phyloP scores from a whole-genome alignment of 306 rosid genomes.

The Begonia peltatifolia region DNA sequence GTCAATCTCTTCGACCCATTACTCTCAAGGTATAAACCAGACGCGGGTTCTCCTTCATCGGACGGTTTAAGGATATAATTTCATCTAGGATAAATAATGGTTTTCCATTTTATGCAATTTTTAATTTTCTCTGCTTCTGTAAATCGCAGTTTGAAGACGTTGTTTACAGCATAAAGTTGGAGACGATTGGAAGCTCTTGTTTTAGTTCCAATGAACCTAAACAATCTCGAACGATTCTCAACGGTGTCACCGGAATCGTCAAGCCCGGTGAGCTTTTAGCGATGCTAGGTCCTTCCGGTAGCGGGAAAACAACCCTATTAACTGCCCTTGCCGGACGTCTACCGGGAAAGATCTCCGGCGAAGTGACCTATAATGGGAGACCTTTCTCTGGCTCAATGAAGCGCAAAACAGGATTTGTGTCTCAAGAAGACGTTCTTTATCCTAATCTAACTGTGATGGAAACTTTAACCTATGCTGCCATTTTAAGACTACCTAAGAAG shows the following conservation, averaged over 20 bases:
- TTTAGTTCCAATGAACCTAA: conserved; percentile 20
- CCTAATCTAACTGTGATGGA: conserved; percentile 76
- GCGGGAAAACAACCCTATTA: conserved; percentile 76
- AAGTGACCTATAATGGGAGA: conserved; percentile 51
- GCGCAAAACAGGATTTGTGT: conserved; percentile 57
- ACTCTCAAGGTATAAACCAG: conserved; percentile 36
- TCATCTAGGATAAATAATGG: neutral
- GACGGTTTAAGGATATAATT: neutral
- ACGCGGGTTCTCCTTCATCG: neutral
- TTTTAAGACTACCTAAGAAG: conserved; percentile 45
- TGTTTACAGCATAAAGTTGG: conserved; percentile 28
- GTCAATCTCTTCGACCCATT: conserved; percentile 42
- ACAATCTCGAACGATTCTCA: conserved; percentile 28
- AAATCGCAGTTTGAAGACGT: conserved; percentile 64
- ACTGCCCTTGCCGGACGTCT: conserved; percentile 60
- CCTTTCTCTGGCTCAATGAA: conserved; percentile 31
- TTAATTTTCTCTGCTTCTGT: neutral
- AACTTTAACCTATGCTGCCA: conserved; percentile 50
- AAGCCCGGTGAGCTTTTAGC: conserved; percentile 66
- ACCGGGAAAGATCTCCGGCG: conserved; percentile 48
- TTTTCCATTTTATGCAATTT: neutral
- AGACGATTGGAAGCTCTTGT: conserved; percentile 15
- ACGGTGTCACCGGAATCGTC: conserved; percentile 51
- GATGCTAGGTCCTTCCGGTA: conserved; percentile 88
- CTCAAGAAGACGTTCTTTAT: conserved; percentile 69